Evolutionary conservation across 441 rosid genomes (phyloP), one percentile per base, ranked within the genome.

Genomic region (Jatropha multifida): DNA sequence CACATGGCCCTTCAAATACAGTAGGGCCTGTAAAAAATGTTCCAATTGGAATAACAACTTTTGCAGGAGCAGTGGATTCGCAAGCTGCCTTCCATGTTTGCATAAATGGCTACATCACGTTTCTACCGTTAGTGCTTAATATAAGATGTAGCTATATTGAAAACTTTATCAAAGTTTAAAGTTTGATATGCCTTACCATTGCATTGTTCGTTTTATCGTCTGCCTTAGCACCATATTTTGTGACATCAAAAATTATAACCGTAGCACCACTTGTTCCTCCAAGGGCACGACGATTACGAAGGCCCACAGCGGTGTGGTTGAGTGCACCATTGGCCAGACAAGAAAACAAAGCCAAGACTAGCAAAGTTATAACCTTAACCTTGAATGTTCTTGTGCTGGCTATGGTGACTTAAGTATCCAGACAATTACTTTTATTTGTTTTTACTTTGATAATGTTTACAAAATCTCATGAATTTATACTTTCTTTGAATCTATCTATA

Each of bases 1-100:
- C 65, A 51, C 89, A 88, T 3, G 91, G 91, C 23, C 91, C 91
- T 60, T 72, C 72, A 74, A 88, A 82, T 20, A 79, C 49, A 0
- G 76, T 69, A 0, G 81, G 82, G 0, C 85, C 72, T 0, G 80
- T 11, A 38, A 81, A 3, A 55, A 68, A 88, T 14, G 75, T 80
- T 10, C 88, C 88, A 12, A 42, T 9, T 4, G 88, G 88, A 32
- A 88, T 65, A 8, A 80, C 26, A 20, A 83, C 4, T 68, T 74
- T 81, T 5, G 88, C 83, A 4, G 83, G 68, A 11, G 44, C 59
- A n/a, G 65, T 15, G 13, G 42, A 72, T 1, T 64, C 38, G 73
- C 91, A 88, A 18, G 87, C 86, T 6, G 81, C 81, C 13, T 15
- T 51, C 89, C 89, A 85, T 4, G 88, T 75, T 37, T 81, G 27